phyloP scores from a whole-genome alignment of 75 land plant genomes.

The Chamaecyparis obtusa region DNA sequence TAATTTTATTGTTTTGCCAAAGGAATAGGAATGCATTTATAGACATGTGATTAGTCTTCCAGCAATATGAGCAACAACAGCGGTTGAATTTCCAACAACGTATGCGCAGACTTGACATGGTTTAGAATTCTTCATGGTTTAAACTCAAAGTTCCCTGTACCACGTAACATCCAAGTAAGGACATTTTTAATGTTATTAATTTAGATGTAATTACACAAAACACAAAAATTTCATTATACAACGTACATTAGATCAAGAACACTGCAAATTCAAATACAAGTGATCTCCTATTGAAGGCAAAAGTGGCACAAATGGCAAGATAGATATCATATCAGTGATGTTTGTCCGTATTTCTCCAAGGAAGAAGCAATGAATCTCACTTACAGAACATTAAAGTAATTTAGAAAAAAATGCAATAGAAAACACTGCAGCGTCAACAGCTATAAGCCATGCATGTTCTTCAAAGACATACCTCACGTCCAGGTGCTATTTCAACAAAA shows the following conservation, averaged over 20 bases:
- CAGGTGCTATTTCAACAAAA: slow-evolving; percentile 92
- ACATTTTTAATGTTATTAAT: background rate
- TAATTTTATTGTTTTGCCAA: background rate
- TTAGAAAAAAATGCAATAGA: background rate
- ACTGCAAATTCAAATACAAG: background rate
- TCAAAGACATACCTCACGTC: slow-evolving; percentile 72
- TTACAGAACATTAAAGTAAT: background rate
- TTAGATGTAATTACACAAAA: background rate
- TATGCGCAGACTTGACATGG: background rate
- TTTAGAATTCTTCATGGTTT: background rate
- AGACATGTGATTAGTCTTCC: background rate
- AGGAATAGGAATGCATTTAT: background rate
- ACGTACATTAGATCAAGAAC: background rate
- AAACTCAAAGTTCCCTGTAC: background rate
- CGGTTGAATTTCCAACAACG: background rate
- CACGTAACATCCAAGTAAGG: background rate
- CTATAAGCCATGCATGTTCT: background rate
- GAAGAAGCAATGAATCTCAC: background rate
- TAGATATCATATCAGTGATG: background rate
- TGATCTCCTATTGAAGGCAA: background rate
- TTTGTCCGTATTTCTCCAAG: background rate
- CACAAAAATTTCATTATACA: background rate
- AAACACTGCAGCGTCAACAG: background rate
- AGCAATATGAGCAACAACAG: background rate
- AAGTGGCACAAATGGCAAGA: background rate